phyloP scores from a whole-genome alignment of 495 filamentous ascomycete genomes.

The Cudoniella acicularis region DNA sequence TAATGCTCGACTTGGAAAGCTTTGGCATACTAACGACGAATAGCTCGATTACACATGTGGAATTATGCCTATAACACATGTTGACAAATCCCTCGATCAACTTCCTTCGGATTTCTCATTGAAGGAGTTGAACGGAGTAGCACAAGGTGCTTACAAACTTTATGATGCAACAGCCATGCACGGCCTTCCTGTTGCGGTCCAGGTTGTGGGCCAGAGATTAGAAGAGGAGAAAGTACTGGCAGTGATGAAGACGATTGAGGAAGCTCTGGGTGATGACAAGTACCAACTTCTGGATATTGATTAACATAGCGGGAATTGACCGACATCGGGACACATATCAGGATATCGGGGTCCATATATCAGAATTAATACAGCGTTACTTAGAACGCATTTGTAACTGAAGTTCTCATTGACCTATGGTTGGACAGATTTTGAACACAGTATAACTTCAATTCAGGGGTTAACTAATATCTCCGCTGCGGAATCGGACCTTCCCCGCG shows the following conservation, averaged over 20 bases:
- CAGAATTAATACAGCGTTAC: neutral
- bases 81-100: conserved; percentile 64
- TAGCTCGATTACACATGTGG: conserved; percentile 80
- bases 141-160: conserved; percentile 78
- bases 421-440: too few relatives aligned
- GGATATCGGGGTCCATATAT: neutral
- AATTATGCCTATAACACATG: conserved; percentile 82
- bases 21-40: too few relatives aligned
- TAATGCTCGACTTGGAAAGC: too few relatives aligned
- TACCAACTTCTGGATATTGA: conserved; percentile 60
- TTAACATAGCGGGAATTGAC: conserved; percentile 7
- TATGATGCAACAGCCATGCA: conserved; percentile 84
- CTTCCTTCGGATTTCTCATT: conserved; percentile 56
- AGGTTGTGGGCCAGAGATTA: conserved; percentile 78
- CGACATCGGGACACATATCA: neutral
- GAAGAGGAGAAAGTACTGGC: conserved; percentile 92
- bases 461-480: too few relatives aligned
- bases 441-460: too few relatives aligned
- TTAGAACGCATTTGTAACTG: too few relatives aligned
- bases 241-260: conserved; percentile 75
- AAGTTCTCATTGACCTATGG: too few relatives aligned
- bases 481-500: neutral
- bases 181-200: conserved; percentile 81
- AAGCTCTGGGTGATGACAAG: conserved; percentile 62
- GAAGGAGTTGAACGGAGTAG: conserved; percentile 70